Evolutionary conservation across 148 eudicot genomes (phyloP).

Genomic region (Persicaria tinctoria): DNA sequence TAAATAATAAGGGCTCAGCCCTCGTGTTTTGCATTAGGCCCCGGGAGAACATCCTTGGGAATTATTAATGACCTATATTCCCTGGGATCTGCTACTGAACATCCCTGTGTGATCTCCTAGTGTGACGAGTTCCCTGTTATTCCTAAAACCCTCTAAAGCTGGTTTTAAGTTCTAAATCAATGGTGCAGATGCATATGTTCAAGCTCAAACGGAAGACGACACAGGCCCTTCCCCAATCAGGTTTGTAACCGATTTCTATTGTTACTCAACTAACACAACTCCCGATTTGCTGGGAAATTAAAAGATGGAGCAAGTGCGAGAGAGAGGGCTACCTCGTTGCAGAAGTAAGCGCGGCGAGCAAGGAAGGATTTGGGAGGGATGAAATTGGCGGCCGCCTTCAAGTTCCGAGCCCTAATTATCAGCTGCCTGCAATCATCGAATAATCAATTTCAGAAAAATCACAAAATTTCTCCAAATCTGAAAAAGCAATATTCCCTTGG

Average conservation of each 20-base stretch:
- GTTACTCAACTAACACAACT: not conserved
- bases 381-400: constrained; percentile 71
- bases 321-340: constrained; percentile 56
- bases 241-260: not conserved
- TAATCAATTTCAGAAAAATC: not conserved
- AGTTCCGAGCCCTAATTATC: constrained; percentile 79
- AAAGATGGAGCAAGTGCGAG: not conserved
- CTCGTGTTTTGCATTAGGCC: no score
- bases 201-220: not conserved
- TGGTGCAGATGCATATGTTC: not conserved
- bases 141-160: not conserved
- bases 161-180: not conserved
- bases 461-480: not conserved
- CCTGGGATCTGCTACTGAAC: not conserved
- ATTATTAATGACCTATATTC: no score
- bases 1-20: no score
- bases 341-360: constrained; percentile 62
- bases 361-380: constrained; percentile 82
- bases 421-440: constrained; percentile 52
- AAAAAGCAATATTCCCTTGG: not conserved
- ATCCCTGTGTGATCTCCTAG: not conserved
- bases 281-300: not conserved
- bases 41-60: no score
- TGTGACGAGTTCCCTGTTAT: no score
- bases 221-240: not conserved